Conservation (phyloP, 306 rosid species). For the Luffa aegyptiaca region DNA sequence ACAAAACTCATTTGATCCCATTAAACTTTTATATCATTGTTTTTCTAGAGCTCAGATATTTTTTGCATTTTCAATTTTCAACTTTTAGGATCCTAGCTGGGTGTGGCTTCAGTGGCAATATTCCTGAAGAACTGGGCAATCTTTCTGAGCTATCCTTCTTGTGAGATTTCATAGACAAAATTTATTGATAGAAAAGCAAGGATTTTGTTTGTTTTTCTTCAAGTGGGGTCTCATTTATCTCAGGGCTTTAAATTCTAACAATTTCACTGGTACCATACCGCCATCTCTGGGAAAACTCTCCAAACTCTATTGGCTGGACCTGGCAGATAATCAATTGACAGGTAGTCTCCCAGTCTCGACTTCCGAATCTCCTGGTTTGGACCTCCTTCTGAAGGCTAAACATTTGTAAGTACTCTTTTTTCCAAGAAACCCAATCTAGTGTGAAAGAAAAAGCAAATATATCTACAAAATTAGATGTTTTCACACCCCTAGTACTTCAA, state of each 20-base stretch:
- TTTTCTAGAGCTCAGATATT: not conserved
- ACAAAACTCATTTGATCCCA: not conserved
- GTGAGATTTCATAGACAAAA: constrained; percentile 32
- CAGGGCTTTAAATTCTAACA: constrained; percentile 90
- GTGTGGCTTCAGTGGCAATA: constrained; percentile 68
- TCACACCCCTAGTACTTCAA: not conserved
- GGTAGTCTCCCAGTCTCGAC: constrained; percentile 72
- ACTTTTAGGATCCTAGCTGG: constrained; percentile 79
- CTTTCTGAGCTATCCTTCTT: constrained; percentile 65
- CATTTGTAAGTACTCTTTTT: constrained; percentile 60
- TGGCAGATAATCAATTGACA: constrained; percentile 62
- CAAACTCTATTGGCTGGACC: constrained; percentile 80
- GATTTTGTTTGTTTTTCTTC: not conserved
- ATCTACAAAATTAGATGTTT: not conserved
- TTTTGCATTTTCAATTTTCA: constrained; percentile 3
- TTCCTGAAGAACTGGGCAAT: constrained; percentile 73
- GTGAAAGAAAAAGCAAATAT: not conserved
- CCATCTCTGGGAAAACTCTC: constrained; percentile 81
- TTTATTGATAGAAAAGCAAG: not conserved
- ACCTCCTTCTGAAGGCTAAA: constrained; percentile 64
- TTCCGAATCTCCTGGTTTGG: constrained; percentile 50
- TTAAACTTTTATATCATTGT: not conserved
- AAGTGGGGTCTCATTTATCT: not conserved
- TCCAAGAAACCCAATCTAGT: not conserved
- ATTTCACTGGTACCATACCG: constrained; percentile 69